Evolutionary conservation across 306 rosid species (phyloP), one percentile per base, ranked within the genome.

Genomic region (Leucaena leucocephala): DNA sequence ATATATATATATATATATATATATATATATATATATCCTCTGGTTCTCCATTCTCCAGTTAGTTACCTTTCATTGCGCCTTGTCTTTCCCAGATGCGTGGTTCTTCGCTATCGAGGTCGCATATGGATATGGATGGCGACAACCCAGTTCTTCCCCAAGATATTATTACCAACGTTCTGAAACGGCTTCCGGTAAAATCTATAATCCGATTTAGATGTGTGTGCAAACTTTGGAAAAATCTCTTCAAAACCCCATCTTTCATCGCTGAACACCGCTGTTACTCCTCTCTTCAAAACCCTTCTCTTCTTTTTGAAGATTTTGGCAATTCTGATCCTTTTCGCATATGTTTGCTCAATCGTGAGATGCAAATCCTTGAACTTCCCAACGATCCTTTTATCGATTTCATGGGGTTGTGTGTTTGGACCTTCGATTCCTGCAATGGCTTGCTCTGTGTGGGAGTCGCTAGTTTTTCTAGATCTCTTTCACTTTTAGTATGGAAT

Each of bases 171-270:
- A 34, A 66, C 75, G 54, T 80, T 54, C 79, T 80, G 19, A 65
- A 33, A 12, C 55, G 83, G 10, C 0, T 74, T 4, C 75, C 79
- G 1, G 79, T 54, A 4, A 80, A 80, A 80, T 80, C 75, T 35
- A 38, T 80, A 4, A 34, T 15, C 15, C 69, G 79, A 54, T 80
- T 80, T 66, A 45, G 54, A 43, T 65, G 42, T 36, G 79, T 74
- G 0, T 14, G 59, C 14, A 80, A 66, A 74, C 33, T 34, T 0
- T 80, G 74, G 69, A 0, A 2, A 0, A 5, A 74, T 0, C 42
- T 80, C 0, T 6, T 80, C 4, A n/a, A 43, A 13, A 50, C 3
- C 33, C 62, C 79, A 49, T 10, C 5, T 34, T 74, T 80, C 69
- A 80, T 1, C 8, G 7, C 72, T 10, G 50, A 54, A 0, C 83